Evolutionary conservation across 176 grass and related monocot species (phyloP), one percentile per base, ranked within the genome.

Genomic region (Chloris gayana): DNA sequence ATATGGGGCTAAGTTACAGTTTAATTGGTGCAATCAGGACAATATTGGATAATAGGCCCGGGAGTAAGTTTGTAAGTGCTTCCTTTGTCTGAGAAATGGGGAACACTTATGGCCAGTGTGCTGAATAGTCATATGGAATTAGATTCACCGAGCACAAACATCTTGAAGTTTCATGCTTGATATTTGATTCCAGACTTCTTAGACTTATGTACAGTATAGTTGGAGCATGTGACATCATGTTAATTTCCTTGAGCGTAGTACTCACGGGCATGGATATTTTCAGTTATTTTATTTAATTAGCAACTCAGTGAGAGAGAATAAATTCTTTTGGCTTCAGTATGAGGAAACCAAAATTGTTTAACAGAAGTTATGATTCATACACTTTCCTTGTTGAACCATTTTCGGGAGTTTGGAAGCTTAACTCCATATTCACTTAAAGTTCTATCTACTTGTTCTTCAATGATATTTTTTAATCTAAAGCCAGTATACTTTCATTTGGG

Each of bases 391-490:
- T 30, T 18, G 19, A 61, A 75, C 26, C 27, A 84, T 26, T 51
- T 74, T 49, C 35, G 15, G 41, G 42, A 80, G 42, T 45, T 75
- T 9, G 60, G 69, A 72, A 72, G 29, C 37, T 79, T 18, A 37
- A 50, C 2, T 68, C 7, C 14, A 29, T 65, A 39, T 64, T 49
- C 73, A 25, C 12, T 37, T 45, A 5, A 69, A 32, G 13, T 9
- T 13, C 9, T 69, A 62, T 68, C 14, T 39, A 63, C 53, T 6
- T 19, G 32, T 53, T 22, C 9, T 84, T 84, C 37, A 17, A 64
- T 57, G 25, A 51, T 33, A 21, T 80, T 80, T 84, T 84, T 64
- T 53, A 34, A 30, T 70, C 15, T 42, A 37, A n/a, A 29, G 42
- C 69, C 38, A 3, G 22, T 26, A 64, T 47, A 47, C 11, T 37